Conservation (phyloP, 805 yeast genomes). For the Ogataea glucozyma region DNA sequence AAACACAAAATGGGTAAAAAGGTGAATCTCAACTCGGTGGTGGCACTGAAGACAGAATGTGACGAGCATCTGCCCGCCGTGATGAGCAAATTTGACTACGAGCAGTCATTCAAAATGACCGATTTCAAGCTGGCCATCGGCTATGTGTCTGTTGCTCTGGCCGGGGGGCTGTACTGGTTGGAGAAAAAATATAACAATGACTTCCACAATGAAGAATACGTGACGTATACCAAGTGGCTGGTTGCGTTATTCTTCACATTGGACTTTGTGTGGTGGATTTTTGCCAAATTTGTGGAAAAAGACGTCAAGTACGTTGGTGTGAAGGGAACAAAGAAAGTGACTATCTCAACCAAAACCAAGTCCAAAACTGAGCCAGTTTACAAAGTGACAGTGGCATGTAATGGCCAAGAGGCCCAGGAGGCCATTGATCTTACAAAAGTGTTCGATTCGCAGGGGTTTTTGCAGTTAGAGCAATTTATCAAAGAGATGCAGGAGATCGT, state of each 20-base stretch:
- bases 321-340: conserved; percentile 37
- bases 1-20: conserved; percentile 25
- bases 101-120: conserved; percentile 45
- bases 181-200: conserved; percentile 48
- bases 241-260: conserved; percentile 41
- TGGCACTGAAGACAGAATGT: conserved; percentile 47
- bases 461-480: conserved; percentile 39
- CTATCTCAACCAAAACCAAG: conserved; percentile 39
- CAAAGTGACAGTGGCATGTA: conserved; percentile 36
- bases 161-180: conserved; percentile 46
- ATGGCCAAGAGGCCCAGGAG: conserved; percentile 23
- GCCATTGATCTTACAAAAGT: conserved; percentile 41
- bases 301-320: conserved; percentile 49
- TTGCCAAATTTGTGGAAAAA: conserved; percentile 40
- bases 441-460: conserved; percentile 49
- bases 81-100: conserved; percentile 46
- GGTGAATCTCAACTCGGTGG: conserved; percentile 43
- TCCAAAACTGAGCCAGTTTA: conserved; percentile 49
- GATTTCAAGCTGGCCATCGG: conserved; percentile 55
- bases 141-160: conserved; percentile 44
- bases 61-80: conserved; percentile 49
- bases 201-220: conserved; percentile 41
- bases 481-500: conserved; percentile 27
- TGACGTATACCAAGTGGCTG: conserved; percentile 36
- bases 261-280: conserved; percentile 38